These are phyloP conservation scores for Aspergillus puulaauensis DNA, from an alignment of 2,329 filamentous ascomycete species.

Conservation along the genomic window DNA sequence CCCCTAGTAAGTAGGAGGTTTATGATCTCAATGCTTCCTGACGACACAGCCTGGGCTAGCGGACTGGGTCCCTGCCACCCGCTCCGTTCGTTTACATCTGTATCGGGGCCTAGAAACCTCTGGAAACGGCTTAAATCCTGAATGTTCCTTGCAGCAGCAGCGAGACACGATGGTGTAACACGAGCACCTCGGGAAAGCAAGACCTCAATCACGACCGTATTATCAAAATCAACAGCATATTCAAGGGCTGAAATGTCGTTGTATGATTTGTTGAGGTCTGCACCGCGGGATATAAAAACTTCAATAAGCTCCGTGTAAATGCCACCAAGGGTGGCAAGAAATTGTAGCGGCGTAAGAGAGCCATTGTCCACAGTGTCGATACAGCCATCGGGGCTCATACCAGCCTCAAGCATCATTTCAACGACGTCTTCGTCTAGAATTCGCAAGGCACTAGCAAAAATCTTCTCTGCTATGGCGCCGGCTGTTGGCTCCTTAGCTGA, in stretches of 20 bases:
- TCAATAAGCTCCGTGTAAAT: not conserved
- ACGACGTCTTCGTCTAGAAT: too few relatives aligned
- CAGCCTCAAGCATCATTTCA: not conserved
- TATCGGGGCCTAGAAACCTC: too few relatives aligned
- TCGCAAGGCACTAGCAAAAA: too few relatives aligned
- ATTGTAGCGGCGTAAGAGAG: conserved; percentile 5
- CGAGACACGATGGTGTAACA: conserved; percentile 2
- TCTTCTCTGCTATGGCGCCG: conserved; percentile 1
- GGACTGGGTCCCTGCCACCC: too few relatives aligned
- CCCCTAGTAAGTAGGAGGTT: too few relatives aligned
- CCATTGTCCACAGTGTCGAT: not conserved
- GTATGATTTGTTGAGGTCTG: not conserved
- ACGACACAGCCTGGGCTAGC: too few relatives aligned
- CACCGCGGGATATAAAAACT: not conserved
- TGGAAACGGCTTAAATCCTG: too few relatives aligned
- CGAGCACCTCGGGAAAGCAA: not conserved
- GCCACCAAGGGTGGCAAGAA: not conserved
- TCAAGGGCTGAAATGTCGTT: not conserved
- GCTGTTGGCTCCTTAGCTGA: conserved; percentile 17
- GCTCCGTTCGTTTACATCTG: too few relatives aligned
- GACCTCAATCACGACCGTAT: not conserved
- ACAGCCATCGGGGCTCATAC: not conserved
- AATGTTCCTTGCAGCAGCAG: not conserved
- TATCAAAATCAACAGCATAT: not conserved
- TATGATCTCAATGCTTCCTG: too few relatives aligned